Evolutionary conservation across 176 grass and related monocot genomes (phyloP).

Genomic region (Canna indica): DNA sequence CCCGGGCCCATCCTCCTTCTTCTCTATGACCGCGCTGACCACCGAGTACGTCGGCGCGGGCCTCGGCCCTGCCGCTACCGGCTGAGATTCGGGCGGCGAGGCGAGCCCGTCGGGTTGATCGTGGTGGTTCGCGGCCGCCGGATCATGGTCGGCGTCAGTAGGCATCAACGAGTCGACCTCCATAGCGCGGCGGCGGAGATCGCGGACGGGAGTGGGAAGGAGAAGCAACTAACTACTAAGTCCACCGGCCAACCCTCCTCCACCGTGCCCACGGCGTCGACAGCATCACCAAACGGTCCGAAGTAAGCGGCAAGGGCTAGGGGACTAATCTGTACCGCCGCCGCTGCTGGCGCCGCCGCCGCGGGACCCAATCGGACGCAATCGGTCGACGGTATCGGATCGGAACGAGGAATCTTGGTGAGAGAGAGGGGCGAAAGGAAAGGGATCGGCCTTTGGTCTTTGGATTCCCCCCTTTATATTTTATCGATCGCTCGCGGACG

Average conservation of each 20-base stretch:
- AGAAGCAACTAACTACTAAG: neutral
- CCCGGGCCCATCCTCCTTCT: conserved; percentile 83
- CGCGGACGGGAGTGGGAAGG: conserved; percentile 5
- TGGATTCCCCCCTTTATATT: neutral
- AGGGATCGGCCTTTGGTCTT: neutral
- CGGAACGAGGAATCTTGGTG: neutral
- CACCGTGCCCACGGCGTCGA: neutral
- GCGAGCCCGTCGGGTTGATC: conserved; percentile 18
- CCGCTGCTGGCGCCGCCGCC: neutral
- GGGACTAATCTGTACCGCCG: neutral
- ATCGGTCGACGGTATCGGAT: neutral
- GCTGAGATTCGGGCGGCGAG: conserved; percentile 25
- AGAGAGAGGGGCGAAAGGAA: neutral
- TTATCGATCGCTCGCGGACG: neutral
- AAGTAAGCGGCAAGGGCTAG: neutral
- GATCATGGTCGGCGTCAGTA: conserved; percentile 59
- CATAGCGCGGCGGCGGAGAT: conserved; percentile 36
- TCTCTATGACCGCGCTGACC: conserved; percentile 80
- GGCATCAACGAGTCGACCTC: conserved; percentile 71
- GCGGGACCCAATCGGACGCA: neutral
- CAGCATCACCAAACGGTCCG: neutral
- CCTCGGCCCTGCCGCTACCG: conserved; percentile 33
- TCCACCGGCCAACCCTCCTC: neutral
- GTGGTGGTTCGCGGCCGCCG: conserved; percentile 14
- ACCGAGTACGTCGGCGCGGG: conserved; percentile 60